These are phyloP conservation scores for Arthrobotrys musiformis DNA, from an alignment of 2,329 filamentous ascomycete genomes.

Conservation along the genomic window DNA sequence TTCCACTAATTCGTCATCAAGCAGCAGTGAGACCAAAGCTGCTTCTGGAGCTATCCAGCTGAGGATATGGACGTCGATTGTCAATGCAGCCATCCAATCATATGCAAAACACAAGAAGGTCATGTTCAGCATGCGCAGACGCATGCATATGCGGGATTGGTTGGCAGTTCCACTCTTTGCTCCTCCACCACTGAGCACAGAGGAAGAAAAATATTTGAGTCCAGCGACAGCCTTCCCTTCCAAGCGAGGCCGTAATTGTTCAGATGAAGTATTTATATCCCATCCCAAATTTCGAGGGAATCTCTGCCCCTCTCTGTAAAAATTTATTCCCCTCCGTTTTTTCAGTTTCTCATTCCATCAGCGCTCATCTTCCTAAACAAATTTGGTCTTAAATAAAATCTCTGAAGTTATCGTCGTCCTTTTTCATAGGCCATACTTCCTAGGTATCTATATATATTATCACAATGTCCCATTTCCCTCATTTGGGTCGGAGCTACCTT, in stretches of 20 bases:
- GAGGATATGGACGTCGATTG: neutral
- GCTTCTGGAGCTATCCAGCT: neutral
- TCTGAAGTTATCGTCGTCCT: neutral
- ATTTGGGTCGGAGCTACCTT: neutral
- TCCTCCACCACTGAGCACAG: neutral
- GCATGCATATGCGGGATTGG: conserved; percentile 20
- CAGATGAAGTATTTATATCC: conserved; percentile 7
- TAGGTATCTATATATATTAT: neutral
- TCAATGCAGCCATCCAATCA: neutral
- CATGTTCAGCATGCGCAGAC: neutral
- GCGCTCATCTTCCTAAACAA: neutral
- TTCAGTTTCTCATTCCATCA: neutral
- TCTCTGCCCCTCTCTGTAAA: neutral
- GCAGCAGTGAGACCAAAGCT: neutral
- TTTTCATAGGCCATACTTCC: neutral
- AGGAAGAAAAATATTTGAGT: neutral
- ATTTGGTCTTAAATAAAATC: neutral
- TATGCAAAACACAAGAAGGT: neutral
- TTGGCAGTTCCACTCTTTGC: neutral
- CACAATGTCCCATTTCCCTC: neutral
- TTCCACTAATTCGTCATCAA: neutral
- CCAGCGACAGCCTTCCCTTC: neutral
- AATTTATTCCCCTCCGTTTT: too few relatives aligned
- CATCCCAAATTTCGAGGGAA: neutral
- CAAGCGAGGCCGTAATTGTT: neutral